Conservation (phyloP, 208 protist species). For the Phytomonas francai region DNA sequence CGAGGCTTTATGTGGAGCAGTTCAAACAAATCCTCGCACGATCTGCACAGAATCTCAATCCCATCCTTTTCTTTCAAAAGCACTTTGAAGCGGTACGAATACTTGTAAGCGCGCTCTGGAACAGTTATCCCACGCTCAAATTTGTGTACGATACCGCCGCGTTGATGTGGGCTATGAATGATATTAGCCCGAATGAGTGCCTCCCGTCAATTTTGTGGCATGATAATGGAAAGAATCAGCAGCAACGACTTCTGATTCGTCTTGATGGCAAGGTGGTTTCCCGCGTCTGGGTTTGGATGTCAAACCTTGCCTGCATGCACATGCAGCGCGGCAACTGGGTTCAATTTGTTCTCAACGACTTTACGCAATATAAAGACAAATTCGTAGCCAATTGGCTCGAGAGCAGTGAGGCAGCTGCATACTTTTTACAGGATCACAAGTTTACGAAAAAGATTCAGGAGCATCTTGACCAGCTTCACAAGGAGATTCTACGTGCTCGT, state of each 20-base stretch:
- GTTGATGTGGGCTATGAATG: conserved; percentile 9
- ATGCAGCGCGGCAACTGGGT: conserved; percentile 35
- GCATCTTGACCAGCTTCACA: conserved; percentile 38
- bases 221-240: conserved; percentile 11
- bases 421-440: conserved; percentile 23
- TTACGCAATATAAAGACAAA: conserved; percentile 32
- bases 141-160: conserved; percentile 56
- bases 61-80: conserved; percentile 24
- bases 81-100: conserved; percentile 12
- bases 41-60: conserved; percentile 13
- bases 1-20: conserved; percentile 35
- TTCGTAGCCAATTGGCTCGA: conserved; percentile 33
- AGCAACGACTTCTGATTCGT: conserved; percentile 26
- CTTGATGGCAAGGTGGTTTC: conserved; percentile 33
- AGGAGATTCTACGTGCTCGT: conserved; percentile 55
- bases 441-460: conserved; percentile 31
- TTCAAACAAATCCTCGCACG: conserved; percentile 29
- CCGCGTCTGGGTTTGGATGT: conserved; percentile 32
- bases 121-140: conserved; percentile 65
- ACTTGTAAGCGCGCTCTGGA: conserved; percentile 32
- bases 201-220: no score
- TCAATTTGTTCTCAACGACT: conserved; percentile 51
- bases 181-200: conserved; percentile 16
- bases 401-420: conserved; percentile 19
- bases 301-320: conserved; percentile 18